Evolutionary conservation across 2,329 filamentous ascomycete genomes (phyloP).

Genomic region (Botryotinia calthae): DNA sequence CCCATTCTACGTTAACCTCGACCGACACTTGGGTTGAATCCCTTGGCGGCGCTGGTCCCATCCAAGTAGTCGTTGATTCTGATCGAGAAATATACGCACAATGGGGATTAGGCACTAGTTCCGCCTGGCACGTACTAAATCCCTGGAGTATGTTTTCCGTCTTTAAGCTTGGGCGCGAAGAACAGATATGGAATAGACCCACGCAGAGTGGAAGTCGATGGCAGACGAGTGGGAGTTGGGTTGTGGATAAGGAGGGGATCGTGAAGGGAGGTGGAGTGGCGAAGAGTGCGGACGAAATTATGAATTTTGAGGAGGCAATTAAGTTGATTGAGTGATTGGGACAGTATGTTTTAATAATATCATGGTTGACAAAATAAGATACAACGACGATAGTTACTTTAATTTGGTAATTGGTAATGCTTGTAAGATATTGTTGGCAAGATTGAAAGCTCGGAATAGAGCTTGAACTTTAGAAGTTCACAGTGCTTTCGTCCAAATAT

Average conservation of each 20-base stretch:
- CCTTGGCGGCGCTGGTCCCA: conserved; percentile 41
- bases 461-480: background rate
- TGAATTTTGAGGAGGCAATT: conserved; percentile 49
- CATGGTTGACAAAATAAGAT: background rate
- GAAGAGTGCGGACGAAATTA: conserved; percentile 51
- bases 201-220: conserved; percentile 66
- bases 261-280: conserved; percentile 53
- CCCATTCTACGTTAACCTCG: conserved; percentile 58
- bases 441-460: background rate
- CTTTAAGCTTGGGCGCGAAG: conserved; percentile 56
- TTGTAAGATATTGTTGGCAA: background rate
- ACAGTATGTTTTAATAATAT: background rate
- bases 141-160: conserved; percentile 57
- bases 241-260: conserved; percentile 51
- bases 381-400: background rate
- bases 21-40: conserved; percentile 43
- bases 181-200: conserved; percentile 64
- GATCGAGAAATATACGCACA: conserved; percentile 58
- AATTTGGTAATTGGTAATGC: background rate
- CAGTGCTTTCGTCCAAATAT: background rate
- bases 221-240: conserved; percentile 67
- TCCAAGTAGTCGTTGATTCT: conserved; percentile 59
- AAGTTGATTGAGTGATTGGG: conserved; percentile 34
- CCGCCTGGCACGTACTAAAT: conserved; percentile 60
- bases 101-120: conserved; percentile 61